phyloP scores from a whole-genome alignment of 2,329 filamentous ascomycete species.

The Emmonsia crescens region DNA sequence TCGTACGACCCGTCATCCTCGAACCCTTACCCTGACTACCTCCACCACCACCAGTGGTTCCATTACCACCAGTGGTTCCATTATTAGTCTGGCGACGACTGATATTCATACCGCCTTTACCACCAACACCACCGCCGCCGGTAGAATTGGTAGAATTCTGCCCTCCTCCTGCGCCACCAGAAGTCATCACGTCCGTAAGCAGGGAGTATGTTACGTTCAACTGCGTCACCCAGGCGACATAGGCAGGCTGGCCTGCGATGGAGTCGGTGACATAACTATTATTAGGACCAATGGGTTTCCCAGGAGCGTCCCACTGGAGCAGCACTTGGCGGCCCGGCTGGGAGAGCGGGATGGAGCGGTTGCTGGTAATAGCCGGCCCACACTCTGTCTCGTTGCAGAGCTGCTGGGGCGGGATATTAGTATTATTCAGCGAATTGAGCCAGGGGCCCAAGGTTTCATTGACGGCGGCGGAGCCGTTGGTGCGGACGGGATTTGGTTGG shows the following conservation, averaged over 20 bases:
- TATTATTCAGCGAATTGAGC: slow-evolving; percentile 23
- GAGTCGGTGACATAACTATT: slow-evolving; percentile 65
- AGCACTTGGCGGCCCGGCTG: slow-evolving; percentile 63
- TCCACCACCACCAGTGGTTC: not conserved
- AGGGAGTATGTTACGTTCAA: slow-evolving; percentile 62
- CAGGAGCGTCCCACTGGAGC: slow-evolving; percentile 62
- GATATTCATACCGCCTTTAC: not conserved
- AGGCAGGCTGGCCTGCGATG: slow-evolving; percentile 48
- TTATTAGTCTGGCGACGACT: too few species aligned
- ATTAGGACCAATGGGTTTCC: slow-evolving; percentile 62
- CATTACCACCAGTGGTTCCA: not conserved
- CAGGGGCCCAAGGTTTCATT: slow-evolving; percentile 48
- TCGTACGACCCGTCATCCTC: slow-evolving; percentile 53
- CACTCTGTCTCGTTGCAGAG: slow-evolving; percentile 54
- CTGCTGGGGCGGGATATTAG: slow-evolving; percentile 34
- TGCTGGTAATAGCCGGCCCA: slow-evolving; percentile 53
- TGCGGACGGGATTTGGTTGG: slow-evolving; percentile 62
- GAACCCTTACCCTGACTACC: not conserved
- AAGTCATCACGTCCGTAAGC: slow-evolving; percentile 30
- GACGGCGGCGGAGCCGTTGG: slow-evolving; percentile 50
- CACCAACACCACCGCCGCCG: not conserved
- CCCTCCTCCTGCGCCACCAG: not conserved
- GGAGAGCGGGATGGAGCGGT: slow-evolving; percentile 59
- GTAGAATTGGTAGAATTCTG: not conserved
- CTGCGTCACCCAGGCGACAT: slow-evolving; percentile 66